phyloP scores from a whole-genome alignment of 148 eudicot species.

The Rhododendron simsii region DNA sequence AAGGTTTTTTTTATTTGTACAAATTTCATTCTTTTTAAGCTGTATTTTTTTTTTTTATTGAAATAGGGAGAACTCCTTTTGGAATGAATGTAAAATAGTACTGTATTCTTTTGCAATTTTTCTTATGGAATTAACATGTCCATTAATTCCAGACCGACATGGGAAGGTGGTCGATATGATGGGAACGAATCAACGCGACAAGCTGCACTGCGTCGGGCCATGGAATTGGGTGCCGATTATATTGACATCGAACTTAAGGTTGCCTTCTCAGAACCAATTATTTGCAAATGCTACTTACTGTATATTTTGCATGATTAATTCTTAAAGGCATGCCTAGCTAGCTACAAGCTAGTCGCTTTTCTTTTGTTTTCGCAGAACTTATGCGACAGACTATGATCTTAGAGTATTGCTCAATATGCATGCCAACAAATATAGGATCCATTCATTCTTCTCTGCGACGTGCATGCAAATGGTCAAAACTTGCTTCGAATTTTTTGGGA shows the following conservation, averaged over 20 bases:
- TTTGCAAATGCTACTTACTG: background rate
- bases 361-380: background rate
- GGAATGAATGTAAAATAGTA: too few species aligned
- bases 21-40: too few species aligned
- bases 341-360: background rate
- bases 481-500: too few species aligned
- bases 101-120: background rate
- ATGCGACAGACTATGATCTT: background rate
- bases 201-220: conserved; percentile 36
- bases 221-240: conserved; percentile 65
- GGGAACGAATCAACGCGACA: conserved; percentile 50
- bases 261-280: background rate
- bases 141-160: conserved; percentile 36
- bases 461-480: too few species aligned
- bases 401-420: too few species aligned
- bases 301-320: too few species aligned
- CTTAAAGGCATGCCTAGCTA: background rate
- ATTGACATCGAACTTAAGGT: conserved; percentile 62
- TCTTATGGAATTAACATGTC: background rate
- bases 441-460: too few species aligned
- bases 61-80: too few species aligned
- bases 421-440: too few species aligned
- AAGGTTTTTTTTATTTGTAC: too few species aligned
- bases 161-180: conserved; percentile 69
- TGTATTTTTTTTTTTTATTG: too few species aligned